phyloP scores from a whole-genome alignment of 345 rosid species.

The Eucalyptus camaldulensis region DNA sequence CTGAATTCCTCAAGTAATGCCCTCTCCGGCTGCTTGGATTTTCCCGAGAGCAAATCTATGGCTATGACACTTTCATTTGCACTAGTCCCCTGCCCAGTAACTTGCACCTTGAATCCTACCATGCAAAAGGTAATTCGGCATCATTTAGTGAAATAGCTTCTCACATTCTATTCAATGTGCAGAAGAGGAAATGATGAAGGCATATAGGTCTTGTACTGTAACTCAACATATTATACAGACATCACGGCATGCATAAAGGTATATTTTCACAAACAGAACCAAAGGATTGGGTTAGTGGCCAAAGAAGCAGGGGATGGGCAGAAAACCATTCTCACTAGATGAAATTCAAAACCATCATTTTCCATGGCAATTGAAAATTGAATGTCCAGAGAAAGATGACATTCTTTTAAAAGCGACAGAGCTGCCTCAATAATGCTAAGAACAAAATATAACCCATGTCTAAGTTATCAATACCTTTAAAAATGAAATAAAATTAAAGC shows the following conservation, averaged over 20 bases:
- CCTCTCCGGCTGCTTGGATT: slow-evolving; percentile 60
- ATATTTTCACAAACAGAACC: background rate
- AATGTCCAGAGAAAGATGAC: background rate
- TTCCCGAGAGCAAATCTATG: slow-evolving; percentile 47
- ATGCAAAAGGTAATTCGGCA: background rate
- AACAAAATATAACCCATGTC: background rate
- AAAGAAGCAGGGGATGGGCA: background rate
- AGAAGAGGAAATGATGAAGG: background rate
- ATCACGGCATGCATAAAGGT: background rate
- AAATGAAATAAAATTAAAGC: background rate
- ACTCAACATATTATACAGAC: background rate
- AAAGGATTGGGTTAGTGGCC: background rate
- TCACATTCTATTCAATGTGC: background rate
- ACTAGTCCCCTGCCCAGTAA: slow-evolving; percentile 57
- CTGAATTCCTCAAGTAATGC: slow-evolving; percentile 49
- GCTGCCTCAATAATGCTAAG: background rate
- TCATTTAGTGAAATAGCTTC: background rate
- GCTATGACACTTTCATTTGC: slow-evolving; percentile 47
- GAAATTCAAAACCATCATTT: background rate
- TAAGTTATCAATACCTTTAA: background rate
- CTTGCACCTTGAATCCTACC: slow-evolving; percentile 36
- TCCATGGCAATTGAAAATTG: background rate
- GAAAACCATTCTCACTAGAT: background rate
- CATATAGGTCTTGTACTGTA: background rate
- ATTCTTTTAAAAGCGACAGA: background rate